These are phyloP conservation scores for Apiospora phragmitis DNA, from an alignment of 2,329 filamentous ascomycete species.

Conservation along the genomic window DNA sequence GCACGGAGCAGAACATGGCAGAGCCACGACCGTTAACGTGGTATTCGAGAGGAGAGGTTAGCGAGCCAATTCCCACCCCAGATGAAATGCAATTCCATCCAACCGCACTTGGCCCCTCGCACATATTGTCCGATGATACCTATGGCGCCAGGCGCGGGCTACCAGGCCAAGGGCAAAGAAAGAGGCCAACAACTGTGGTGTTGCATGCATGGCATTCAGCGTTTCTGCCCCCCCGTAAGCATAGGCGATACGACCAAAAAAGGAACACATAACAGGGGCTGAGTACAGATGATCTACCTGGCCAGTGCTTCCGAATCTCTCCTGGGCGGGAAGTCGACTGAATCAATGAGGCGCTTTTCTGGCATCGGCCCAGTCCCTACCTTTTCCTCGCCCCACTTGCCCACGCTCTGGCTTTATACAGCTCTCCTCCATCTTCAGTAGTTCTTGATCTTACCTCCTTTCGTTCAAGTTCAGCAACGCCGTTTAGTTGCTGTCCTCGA, in stretches of 20 bases:
- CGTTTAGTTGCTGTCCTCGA: neutral
- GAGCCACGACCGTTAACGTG: neutral
- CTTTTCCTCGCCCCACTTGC: neutral
- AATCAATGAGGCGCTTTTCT: neutral
- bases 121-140: neutral
- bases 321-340: neutral
- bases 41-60: neutral
- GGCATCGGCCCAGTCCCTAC: neutral
- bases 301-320: neutral
- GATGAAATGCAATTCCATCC: neutral
- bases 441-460: slow-evolving; percentile 7
- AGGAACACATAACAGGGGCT: neutral
- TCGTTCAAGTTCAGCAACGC: slow-evolving; percentile 5
- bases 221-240: neutral
- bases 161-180: neutral
- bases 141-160: neutral
- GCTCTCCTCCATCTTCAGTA: slow-evolving; percentile 1
- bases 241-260: neutral
- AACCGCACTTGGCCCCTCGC: neutral
- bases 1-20: neutral
- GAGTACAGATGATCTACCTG: neutral
- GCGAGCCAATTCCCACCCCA: slow-evolving; percentile 2
- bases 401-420: neutral
- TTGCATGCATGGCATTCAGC: neutral
- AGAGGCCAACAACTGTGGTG: neutral